Evolutionary conservation across 305 asterid genomes (phyloP).

Genomic region (Euphrasia arctica): DNA sequence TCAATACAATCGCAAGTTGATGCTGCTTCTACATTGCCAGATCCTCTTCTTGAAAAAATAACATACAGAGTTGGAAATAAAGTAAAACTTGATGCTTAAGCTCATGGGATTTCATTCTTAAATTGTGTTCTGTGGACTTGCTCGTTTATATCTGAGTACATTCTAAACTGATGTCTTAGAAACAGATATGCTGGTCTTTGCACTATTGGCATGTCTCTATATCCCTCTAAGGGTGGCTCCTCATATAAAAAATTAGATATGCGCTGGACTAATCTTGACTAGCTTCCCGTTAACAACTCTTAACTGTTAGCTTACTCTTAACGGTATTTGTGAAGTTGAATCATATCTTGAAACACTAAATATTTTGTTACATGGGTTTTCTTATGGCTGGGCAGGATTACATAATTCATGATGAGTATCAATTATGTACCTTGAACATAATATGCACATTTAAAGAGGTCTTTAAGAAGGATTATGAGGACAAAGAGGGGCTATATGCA

Average conservation of each 20-base stretch:
- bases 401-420: conserved; percentile 1
- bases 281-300: conserved; percentile 3
- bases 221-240: conserved; percentile 1
- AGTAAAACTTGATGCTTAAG: conserved; percentile 37
- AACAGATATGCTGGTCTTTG: conserved; percentile 5
- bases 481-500: background rate
- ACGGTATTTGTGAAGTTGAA: background rate
- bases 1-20: conserved; percentile 55
- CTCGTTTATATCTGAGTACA: conserved; percentile 8
- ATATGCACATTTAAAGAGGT: background rate
- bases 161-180: conserved; percentile 13
- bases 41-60: conserved; percentile 56
- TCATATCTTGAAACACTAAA: background rate
- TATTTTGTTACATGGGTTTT: background rate
- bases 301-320: background rate
- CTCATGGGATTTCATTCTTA: conserved; percentile 21
- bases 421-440: conserved; percentile 12
- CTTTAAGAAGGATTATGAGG: background rate
- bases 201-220: conserved; percentile 1
- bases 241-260: background rate
- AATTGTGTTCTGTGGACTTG: conserved; percentile 18
- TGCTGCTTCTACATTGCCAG: conserved; percentile 39
- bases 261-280: conserved; percentile 10
- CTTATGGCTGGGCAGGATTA: conserved; percentile 1
- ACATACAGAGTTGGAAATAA: conserved; percentile 89